phyloP scores from a whole-genome alignment of 495 filamentous ascomycete species.

The Hypoxylon lienhwacheense region DNA sequence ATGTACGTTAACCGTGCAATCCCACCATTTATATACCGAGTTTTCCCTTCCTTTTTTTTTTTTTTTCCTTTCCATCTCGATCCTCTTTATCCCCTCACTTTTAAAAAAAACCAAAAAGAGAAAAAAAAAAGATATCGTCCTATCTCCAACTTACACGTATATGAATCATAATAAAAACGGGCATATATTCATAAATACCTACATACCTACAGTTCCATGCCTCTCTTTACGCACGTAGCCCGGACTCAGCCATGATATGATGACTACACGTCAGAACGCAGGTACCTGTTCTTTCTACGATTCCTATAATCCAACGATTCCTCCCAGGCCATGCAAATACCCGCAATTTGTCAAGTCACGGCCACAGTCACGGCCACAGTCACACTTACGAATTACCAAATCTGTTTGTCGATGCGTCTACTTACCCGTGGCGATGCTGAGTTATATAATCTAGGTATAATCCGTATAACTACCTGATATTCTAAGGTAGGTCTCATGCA shows the following conservation, averaged over 20 bases:
- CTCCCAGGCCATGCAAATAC: too few relatives aligned
- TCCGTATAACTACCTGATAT: not conserved
- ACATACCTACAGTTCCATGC: not conserved
- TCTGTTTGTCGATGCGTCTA: slow-evolving; percentile 17
- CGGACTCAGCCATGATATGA: slow-evolving; percentile 15
- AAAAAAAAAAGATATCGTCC: slow-evolving; percentile 5
- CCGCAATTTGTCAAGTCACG: too few relatives aligned
- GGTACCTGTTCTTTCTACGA: not conserved
- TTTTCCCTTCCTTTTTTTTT: not conserved
- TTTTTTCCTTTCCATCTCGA: not conserved
- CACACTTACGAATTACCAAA: slow-evolving; percentile 6
- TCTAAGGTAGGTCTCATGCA: not conserved
- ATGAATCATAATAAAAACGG: not conserved
- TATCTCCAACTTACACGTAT: slow-evolving; percentile 29
- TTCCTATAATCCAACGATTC: slow-evolving; percentile 3
- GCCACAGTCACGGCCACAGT: too few relatives aligned
- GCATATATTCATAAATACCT: not conserved
- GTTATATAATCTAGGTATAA: slow-evolving; percentile 2
- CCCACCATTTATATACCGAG: too few relatives aligned
- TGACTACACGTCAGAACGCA: slow-evolving; percentile 19
- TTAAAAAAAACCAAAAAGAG: not conserved
- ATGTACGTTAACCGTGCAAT: too few relatives aligned
- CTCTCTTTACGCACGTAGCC: not conserved
- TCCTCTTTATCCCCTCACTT: not conserved
- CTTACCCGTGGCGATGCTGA: not conserved